These are phyloP conservation scores for Starmerella cellae DNA, from an alignment of 805 yeast genomes.

Conservation along the genomic window DNA sequence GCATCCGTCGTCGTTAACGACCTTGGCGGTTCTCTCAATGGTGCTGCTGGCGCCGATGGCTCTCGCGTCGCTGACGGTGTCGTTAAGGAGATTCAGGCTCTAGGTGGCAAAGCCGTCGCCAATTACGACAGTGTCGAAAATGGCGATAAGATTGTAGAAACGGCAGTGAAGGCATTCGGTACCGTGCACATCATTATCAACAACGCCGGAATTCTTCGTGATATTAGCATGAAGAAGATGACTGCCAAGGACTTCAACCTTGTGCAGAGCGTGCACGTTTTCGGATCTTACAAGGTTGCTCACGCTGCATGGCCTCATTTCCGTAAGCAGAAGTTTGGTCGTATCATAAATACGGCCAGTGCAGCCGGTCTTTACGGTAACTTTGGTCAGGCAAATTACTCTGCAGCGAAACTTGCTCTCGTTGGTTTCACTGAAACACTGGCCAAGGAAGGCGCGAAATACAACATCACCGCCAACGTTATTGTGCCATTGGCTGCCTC, in stretches of 20 bases:
- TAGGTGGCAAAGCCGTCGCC: conserved; percentile 82
- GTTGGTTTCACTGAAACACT: conserved; percentile 88
- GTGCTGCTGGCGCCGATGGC: conserved; percentile 46
- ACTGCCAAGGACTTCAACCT: conserved; percentile 61
- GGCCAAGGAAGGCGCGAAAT: conserved; percentile 82
- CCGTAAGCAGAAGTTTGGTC: conserved; percentile 72
- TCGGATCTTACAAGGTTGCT: conserved; percentile 75
- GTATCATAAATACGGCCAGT: conserved; percentile 85
- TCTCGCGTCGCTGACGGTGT: conserved; percentile 74
- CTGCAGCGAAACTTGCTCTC: conserved; percentile 82
- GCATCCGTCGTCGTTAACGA: conserved; percentile 94
- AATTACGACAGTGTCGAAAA: conserved; percentile 82
- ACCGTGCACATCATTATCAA: conserved; percentile 78
- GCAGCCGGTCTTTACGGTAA: conserved; percentile 96
- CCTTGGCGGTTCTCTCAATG: conserved; percentile 70
- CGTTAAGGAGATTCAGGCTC: conserved; percentile 62
- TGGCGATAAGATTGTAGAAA: conserved; percentile 71
- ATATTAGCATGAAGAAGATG: conserved; percentile 78
- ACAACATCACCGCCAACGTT: conserved; percentile 70
- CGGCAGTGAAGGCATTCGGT: conserved; percentile 78
- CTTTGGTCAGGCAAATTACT: conserved; percentile 92
- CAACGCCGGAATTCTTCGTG: conserved; percentile 92
- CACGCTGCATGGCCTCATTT: conserved; percentile 87
- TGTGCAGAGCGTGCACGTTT: conserved; percentile 76
- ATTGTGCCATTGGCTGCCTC: conserved; percentile 94